Base-by-base conservation (phyloP, 1,284 basidiomycete genomes). In the Leccinum solheimii region DNA sequence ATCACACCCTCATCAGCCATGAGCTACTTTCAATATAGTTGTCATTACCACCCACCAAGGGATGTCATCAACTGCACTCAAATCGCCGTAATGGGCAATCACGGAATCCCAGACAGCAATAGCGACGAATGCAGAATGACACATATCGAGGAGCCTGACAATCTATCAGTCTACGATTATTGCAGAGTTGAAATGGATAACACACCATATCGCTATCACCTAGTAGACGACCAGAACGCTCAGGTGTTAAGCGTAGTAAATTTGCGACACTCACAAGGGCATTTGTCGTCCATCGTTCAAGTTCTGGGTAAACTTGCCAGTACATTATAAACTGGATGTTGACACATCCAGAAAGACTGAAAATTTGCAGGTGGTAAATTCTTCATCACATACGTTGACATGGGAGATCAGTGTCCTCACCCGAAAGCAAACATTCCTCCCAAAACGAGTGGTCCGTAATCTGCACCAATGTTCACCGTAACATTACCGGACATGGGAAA, bases 311-410 rank as follows among this genome's bases (percentile, higher is more conserved):
- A 23, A 45, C 5, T 16, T 68, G 62, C 63, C 51, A 73, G 38
- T 72, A 73, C 21, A 64, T n/a, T n/a, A 69, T 53, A 36, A 69
- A 72, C 56, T 71, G 69, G 60, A 70, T 62, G 38, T 51, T 71
- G n/a, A 70, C 59, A 19, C 72, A 73, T 55, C 72, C 69, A 2
- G 69, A 71, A 38, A 71, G 61, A 30, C 71, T 70, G 36, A 34
- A 23, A 21, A 45, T 21, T 45, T 30, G n/a, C 21, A n/a, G 50
- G 26, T 6, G n/a, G 58, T 64, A n/a, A 55, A 14, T n/a, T 16
- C 27, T 8, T 1, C 23, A 26, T 5, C 27, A 26, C 56, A 1
- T 21, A 45, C 10, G 19, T 21, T 13, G 23, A 5, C 9, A 5
- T 27, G 16, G 19, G 36, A 21, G 27, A 30, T 23, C 32, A 16